Conservation (phyloP, 2,329 filamentous ascomycete genomes). For the Pyrenochaeta sp. region DNA sequence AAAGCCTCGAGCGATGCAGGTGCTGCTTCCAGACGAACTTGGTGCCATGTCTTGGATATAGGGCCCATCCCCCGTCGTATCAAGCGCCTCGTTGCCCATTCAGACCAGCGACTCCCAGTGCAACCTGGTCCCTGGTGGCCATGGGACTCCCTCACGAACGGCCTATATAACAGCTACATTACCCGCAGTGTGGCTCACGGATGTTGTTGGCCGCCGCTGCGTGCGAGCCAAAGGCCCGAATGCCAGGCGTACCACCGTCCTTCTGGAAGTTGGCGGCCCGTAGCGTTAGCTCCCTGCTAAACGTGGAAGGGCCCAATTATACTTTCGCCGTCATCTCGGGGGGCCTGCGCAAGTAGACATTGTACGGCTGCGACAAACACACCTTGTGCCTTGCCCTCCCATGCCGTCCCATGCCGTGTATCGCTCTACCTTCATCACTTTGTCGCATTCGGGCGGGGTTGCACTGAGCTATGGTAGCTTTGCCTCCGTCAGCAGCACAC, state of each 20-base stretch:
- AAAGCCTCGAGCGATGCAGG: constrained; percentile 1
- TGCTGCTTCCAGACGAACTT: background rate
- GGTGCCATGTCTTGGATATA: background rate
- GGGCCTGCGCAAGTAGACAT: too few relatives aligned
- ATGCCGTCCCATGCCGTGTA: background rate
- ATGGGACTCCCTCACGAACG: background rate
- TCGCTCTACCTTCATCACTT: background rate
- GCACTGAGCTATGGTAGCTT: constrained; percentile 8
- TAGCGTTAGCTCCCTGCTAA: constrained; percentile 25
- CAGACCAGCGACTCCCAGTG: background rate
- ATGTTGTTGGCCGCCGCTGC: background rate
- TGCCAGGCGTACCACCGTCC: constrained; percentile 3
- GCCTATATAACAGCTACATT: constrained; percentile 1
- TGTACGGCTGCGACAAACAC: background rate
- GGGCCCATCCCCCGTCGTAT: background rate
- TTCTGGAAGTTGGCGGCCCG: constrained; percentile 20
- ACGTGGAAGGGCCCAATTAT: constrained; percentile 11
- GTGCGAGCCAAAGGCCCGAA: background rate
- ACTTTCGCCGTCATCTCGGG: background rate
- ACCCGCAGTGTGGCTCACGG: constrained; percentile 3
- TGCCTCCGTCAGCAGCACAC: constrained; percentile 15
- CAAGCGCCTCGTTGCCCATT: background rate
- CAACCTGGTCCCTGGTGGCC: background rate
- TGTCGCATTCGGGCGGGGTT: constrained; percentile 2
- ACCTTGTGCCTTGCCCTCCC: background rate